Base-by-base conservation (phyloP, 192 early-diverging fungal genomes). In the Physocladia obscura region DNA sequence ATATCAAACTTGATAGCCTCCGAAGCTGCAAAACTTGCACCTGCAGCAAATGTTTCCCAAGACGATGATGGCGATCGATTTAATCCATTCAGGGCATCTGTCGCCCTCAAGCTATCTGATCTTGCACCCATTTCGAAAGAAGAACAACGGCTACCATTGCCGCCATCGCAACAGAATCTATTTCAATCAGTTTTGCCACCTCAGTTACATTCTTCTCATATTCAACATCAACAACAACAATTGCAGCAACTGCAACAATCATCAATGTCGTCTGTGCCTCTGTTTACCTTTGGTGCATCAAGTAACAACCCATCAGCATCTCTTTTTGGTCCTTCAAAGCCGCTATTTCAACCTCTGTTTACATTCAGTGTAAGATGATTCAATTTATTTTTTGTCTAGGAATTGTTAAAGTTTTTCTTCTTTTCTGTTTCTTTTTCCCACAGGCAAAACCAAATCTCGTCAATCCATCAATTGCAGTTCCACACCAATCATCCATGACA, bases 271-370 rank as follows among this genome's bases (percentile, higher is more conserved):
- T n/a, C 19, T 22, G 63, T 32, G 4, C 63, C 63, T 5, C 29
- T 65, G 15, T 65, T 65, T 26, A 65, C 63, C 30, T 65, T 65
- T 52, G 63, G 63, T 48, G 27, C 30, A 51, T 30, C 63, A 6
- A 22, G 27, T 11, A 1, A 31, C 49, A 22, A 37, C 29, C 15
- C 63, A 19, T 21, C 49, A 22, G 29, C 60, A 30, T 38, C 34
- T 22, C 26, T 65, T 13, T 68, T 68, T 68, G 65, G 65, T 19
- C n/a, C 30, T 24, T 37, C 65, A 30, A 68, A 68, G 51, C 65
- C 65, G 5, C 24, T 68, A 24, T 68, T 68, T 30, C 51, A 49
- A 22, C 65, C 65, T 4, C 51, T 68, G 4, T 68, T 68, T 29
- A 37, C 65, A 15, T 68, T 68, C 50, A 68, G 31, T 3, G 65